Base-by-base conservation (phyloP, 1,139 yeast genomes). In the Nadsonia starkeyi-henricii region DNA sequence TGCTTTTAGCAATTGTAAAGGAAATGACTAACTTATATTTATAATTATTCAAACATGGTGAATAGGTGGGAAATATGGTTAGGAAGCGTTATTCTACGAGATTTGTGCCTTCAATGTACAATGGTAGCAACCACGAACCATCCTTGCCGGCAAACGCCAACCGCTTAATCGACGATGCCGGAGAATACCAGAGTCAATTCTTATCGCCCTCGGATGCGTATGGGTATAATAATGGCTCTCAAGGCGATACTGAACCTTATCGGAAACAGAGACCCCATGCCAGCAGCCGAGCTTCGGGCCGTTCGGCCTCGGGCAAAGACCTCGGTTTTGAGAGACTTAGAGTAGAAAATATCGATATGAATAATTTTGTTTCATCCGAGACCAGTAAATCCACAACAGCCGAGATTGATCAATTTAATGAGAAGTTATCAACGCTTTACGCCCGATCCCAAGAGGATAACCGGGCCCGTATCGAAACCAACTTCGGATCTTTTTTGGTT, bases 401-500 rank as follows among this genome's bases (percentile, higher is more conserved):
- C 1, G 86, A 81, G 53, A 80, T 86, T 44, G 86, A 84, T 55
- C 78, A 75, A 51, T 85, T 81, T 62, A 79, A 80, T 49, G 76
- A 79, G 41, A 72, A 73, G 48, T 69, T 86, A 53, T 59, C 68
- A 3, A 67, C 72, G 43, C 73, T 83, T 57, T 75, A 78, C 46
- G 68, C 70, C 13, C 65, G 74, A 48, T 74, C 83, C 37, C 74
- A 75, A n/a, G 68, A 71, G 43, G 86, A 83, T 53, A 78, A 85
- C 51, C 81, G 81, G 59, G 68, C 67, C 28, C 77, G 78, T 51
- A 75, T 86, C 51, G 76, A 81, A 57, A 78, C 77, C 56, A 85
- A 86, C 52, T 88, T 84, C 60, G 77, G 77, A 57, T 79, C 85
- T 52, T 80, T 88, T 47, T 64, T 85, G 48, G 75, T 75, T 45